Percentiles rank a stretch among this genome's conserved stretches.
Evolutionary conservation across 148 eudicot genomes (phyloP).

Genomic region (Vaccinium darrowii): DNA sequence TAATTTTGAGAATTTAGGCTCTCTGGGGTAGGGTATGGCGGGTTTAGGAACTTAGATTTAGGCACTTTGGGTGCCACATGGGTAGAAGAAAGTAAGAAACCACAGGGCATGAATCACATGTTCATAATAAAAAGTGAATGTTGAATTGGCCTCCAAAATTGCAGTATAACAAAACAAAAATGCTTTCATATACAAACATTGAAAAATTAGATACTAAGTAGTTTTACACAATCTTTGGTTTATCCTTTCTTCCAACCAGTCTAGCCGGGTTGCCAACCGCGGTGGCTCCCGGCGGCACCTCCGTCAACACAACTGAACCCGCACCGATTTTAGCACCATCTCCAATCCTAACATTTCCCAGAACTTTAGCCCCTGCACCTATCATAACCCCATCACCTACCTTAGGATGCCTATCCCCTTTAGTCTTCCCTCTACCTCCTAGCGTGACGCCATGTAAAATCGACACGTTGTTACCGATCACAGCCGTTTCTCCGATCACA

Average conservation of each 20-base stretch:
- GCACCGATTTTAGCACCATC: constrained; percentile 45
- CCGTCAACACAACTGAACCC: constrained; percentile 36
- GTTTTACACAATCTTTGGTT: constrained; percentile 18
- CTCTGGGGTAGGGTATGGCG: no score
- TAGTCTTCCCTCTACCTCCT: constrained; percentile 51
- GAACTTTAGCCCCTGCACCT: constrained; percentile 44
- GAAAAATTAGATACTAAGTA: neutral
- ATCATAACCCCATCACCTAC: constrained; percentile 51
- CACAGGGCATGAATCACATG: neutral
- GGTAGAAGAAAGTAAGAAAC: neutral
- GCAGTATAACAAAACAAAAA: neutral
- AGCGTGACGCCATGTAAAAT: constrained; percentile 50
- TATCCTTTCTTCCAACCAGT: constrained; percentile 25
- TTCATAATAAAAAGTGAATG: neutral
- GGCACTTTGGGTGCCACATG: neutral
- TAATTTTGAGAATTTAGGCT: no score
- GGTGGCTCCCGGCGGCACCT: constrained; percentile 35
- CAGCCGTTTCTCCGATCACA: constrained; percentile 55
- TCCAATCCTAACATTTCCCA: constrained; percentile 36
- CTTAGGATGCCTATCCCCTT: constrained; percentile 55
- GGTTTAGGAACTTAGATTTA: no score
- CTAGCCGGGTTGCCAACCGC: constrained; percentile 61
- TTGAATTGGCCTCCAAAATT: neutral
- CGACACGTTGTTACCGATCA: constrained; percentile 42
- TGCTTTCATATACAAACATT: neutral